phyloP scores from a whole-genome alignment of 1,284 basidiomycete species.

The Ustilago loliicola region DNA sequence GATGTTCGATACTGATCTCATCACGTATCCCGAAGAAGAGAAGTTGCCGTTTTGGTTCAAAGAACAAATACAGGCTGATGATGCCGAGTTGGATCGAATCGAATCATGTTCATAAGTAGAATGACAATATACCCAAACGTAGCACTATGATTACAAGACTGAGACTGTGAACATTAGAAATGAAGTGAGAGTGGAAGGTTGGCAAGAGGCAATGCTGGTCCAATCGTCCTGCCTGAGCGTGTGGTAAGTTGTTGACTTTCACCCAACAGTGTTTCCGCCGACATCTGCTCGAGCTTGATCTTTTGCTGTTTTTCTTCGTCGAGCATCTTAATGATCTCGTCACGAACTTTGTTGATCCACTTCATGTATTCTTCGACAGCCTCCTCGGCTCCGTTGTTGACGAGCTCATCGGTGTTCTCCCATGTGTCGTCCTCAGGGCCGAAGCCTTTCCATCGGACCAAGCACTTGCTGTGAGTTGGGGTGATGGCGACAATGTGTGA shows the following conservation, averaged over 20 bases:
- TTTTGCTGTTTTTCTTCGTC: constrained; percentile 33
- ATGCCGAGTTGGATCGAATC: constrained; percentile 41
- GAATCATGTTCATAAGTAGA: not conserved
- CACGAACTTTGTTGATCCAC: constrained; percentile 35
- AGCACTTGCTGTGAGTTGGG: constrained; percentile 70
- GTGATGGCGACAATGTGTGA: constrained; percentile 48
- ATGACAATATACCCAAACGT: constrained; percentile 17
- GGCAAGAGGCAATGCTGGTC: constrained; percentile 20
- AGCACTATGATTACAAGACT: not conserved
- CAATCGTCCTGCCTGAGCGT: not conserved
- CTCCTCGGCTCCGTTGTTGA: constrained; percentile 73
- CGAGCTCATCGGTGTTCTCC: constrained; percentile 75
- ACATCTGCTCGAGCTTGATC: constrained; percentile 24
- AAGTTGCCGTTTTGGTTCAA: constrained; percentile 59
- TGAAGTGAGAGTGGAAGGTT: constrained; percentile 31
- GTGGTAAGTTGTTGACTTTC: not conserved
- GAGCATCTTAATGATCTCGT: constrained; percentile 32
- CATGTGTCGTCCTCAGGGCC: constrained; percentile 76
- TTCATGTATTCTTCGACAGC: constrained; percentile 68
- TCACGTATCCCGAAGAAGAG: constrained; percentile 55
- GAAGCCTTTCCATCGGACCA: constrained; percentile 78
- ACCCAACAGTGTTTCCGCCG: constrained; percentile 3
- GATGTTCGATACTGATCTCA: constrained; percentile 68
- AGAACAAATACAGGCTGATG: constrained; percentile 51
- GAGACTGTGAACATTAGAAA: not conserved